Conservation (phyloP, 441 rosid species). For the Pelargonium fulgidum region DNA sequence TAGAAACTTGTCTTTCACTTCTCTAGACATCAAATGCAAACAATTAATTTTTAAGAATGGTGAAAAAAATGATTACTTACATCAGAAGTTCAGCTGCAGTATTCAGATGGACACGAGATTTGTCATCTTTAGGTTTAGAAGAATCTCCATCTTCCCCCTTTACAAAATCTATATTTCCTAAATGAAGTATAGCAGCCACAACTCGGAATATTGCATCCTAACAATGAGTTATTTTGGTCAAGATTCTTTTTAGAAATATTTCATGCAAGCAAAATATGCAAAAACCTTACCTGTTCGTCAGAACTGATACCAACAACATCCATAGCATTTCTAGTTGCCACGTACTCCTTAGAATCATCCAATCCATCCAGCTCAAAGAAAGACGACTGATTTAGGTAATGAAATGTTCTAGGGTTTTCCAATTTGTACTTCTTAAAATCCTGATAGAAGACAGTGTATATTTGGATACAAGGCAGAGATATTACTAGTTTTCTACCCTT, state of each 20-base stretch:
- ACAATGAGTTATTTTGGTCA: constrained; percentile 22
- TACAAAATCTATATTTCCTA: constrained; percentile 78
- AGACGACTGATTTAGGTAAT: constrained; percentile 73
- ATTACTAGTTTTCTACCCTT: background rate
- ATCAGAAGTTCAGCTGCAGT: constrained; percentile 79
- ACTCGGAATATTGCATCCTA: constrained; percentile 88
- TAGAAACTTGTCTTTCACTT: constrained; percentile 21
- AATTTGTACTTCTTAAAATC: constrained; percentile 52
- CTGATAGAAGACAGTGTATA: constrained; percentile 27
- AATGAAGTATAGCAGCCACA: constrained; percentile 93
- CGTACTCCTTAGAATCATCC: constrained; percentile 64
- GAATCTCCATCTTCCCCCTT: constrained; percentile 77
- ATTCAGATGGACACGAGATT: constrained; percentile 64
- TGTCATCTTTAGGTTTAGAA: constrained; percentile 73
- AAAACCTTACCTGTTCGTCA: constrained; percentile 58
- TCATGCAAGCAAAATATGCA: constrained; percentile 8
- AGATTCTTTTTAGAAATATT: constrained; percentile 14
- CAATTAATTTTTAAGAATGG: constrained; percentile 5
- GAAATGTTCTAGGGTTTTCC: constrained; percentile 61
- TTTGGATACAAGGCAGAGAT: background rate
- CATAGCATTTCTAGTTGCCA: constrained; percentile 76
- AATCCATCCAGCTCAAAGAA: constrained; percentile 53
- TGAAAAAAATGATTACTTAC: constrained; percentile 30
- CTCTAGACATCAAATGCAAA: constrained; percentile 11
- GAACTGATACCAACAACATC: constrained; percentile 65